These are phyloP conservation scores for Hura crepitans DNA, from an alignment of 441 rosid genomes.

Conservation along the genomic window DNA sequence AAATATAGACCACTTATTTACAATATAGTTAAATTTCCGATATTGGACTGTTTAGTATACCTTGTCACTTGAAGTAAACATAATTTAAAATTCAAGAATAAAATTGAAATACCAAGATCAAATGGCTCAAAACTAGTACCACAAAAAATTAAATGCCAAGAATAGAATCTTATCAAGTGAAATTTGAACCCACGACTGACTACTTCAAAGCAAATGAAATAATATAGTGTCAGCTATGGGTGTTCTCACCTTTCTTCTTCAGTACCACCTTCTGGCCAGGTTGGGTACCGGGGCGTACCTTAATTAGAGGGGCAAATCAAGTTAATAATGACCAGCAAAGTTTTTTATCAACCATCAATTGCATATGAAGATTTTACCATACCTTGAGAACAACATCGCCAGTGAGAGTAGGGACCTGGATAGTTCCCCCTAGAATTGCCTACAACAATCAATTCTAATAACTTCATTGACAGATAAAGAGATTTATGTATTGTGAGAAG, in stretches of 20 bases:
- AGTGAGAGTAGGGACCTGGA: conserved; percentile 93
- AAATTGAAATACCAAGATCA: no score
- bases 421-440: conserved; percentile 98
- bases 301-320: conserved; percentile 17
- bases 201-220: conserved; percentile 8
- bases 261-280: conserved; percentile 98
- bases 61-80: no score
- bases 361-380: conserved; percentile 19
- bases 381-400: conserved; percentile 98
- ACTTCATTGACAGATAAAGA: background rate
- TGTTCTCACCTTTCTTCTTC: conserved; percentile 76
- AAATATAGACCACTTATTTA: no score
- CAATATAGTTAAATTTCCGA: no score
- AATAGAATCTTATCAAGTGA: background rate
- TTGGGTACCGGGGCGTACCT: conserved; percentile 97
- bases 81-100: no score
- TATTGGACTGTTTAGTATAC: no score
- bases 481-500: background rate
- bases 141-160: background rate
- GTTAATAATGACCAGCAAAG: background rate
- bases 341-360: conserved; percentile 6
- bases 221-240: background rate
- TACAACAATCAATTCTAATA: conserved; percentile 32
- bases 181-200: background rate
- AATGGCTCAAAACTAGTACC: background rate